These are phyloP conservation scores for Globisporangium middletonii DNA, from an alignment of 352 stramenopile genomes.

Conservation along the genomic window DNA sequence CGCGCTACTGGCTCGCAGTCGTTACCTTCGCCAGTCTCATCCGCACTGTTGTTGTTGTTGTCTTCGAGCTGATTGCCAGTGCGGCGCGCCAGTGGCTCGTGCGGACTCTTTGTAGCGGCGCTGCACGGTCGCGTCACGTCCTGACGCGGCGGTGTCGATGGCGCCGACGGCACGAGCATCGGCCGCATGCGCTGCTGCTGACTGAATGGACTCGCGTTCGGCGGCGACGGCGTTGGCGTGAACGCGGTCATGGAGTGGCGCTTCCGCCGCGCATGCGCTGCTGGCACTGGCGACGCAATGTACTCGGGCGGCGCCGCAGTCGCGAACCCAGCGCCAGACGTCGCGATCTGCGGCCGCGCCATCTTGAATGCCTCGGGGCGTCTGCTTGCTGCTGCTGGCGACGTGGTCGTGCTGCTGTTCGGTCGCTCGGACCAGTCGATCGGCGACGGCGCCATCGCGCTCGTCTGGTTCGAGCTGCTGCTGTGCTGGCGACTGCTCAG, in stretches of 20 bases:
- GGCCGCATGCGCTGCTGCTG: constrained; percentile 16
- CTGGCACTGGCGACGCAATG: constrained; percentile 46
- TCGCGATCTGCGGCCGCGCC: constrained; percentile 24
- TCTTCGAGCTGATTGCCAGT: constrained; percentile 6
- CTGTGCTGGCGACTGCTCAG: background rate
- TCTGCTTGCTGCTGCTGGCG: background rate
- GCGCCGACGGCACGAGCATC: constrained; percentile 18
- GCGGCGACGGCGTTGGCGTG: constrained; percentile 13
- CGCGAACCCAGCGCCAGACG: constrained; percentile 1
- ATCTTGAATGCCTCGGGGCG: constrained; percentile 1
- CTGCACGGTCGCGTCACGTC: constrained; percentile 12
- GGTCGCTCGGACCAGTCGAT: constrained; percentile 2
- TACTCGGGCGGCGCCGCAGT: constrained; percentile 37
- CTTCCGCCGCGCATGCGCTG: constrained; percentile 37
- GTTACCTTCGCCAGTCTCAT: background rate
- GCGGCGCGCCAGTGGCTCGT: constrained; percentile 15
- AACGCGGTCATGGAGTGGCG: constrained; percentile 42
- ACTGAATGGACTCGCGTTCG: background rate
- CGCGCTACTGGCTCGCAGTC: background rate
- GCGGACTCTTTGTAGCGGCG: constrained; percentile 15
- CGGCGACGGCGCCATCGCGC: constrained; percentile 6
- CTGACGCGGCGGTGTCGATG: constrained; percentile 15
- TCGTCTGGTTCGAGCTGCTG: background rate
- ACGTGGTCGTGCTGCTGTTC: background rate
- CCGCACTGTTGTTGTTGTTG: constrained; percentile 2